Conservation (phyloP, 768 basidiomycete species). For the Serendipita sp. region DNA sequence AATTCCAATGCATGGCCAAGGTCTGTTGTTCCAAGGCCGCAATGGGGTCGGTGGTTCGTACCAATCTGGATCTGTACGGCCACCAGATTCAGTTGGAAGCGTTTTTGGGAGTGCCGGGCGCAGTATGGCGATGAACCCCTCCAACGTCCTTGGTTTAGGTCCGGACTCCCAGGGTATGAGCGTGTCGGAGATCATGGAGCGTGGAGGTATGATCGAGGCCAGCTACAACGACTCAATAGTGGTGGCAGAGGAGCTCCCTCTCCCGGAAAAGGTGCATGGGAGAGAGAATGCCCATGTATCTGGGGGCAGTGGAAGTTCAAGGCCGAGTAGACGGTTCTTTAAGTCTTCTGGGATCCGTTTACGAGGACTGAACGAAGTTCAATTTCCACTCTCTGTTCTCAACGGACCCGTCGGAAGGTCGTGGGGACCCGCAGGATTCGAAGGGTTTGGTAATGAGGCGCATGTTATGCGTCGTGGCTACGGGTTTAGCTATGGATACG, state of each 20-base stretch:
- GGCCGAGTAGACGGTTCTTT: neutral
- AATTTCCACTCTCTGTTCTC: neutral
- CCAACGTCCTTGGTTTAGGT: neutral
- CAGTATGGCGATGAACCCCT: neutral
- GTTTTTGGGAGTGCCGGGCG: neutral
- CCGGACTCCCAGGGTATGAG: neutral
- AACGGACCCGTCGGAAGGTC: neutral
- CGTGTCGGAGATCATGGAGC: neutral
- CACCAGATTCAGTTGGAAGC: neutral
- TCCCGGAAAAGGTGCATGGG: neutral
- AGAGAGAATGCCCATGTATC: no score
- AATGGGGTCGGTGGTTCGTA: neutral
- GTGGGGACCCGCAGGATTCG: constrained; percentile 1
- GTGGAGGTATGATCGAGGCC: neutral
- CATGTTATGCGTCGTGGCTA: neutral
- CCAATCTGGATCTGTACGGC: neutral
- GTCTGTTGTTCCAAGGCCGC: neutral
- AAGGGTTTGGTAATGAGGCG: neutral
- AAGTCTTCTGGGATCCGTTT: neutral
- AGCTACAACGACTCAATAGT: neutral
- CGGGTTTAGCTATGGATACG: neutral
- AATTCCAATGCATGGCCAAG: neutral
- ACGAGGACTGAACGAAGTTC: neutral
- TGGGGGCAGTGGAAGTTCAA: no score
- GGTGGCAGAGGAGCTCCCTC: neutral